phyloP scores from a whole-genome alignment of 352 stramenopile genomes.

The Aphanomyces stellatus region DNA sequence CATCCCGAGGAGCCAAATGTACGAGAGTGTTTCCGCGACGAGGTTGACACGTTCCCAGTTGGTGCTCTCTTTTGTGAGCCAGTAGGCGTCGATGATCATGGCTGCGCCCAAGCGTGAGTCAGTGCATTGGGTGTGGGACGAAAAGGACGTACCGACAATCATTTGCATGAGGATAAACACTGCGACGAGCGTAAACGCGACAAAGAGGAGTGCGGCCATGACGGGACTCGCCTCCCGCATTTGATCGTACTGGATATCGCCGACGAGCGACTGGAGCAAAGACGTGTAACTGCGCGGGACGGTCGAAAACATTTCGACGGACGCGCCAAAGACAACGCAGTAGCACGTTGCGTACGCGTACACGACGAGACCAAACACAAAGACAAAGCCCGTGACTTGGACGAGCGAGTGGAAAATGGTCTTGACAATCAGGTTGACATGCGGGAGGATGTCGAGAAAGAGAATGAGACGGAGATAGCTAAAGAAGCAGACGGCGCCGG shows the following conservation, averaged over 20 bases:
- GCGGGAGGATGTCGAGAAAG: slow-evolving; percentile 30
- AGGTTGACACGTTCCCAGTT: slow-evolving; percentile 6
- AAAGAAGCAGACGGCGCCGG: slow-evolving; percentile 33
- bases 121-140: background rate
- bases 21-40: background rate
- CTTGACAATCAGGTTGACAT: slow-evolving; percentile 36
- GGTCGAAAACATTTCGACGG: slow-evolving; percentile 30
- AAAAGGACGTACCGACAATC: slow-evolving; percentile 19
- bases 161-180: slow-evolving; percentile 38
- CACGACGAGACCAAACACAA: slow-evolving; percentile 29
- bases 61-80: background rate
- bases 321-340: slow-evolving; percentile 30
- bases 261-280: slow-evolving; percentile 33
- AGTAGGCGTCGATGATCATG: slow-evolving; percentile 15
- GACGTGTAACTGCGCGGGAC: slow-evolving; percentile 28
- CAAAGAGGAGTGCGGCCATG: slow-evolving; percentile 27
- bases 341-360: slow-evolving; percentile 41
- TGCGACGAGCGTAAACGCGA: slow-evolving; percentile 36
- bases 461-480: slow-evolving; percentile 38
- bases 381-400: slow-evolving; percentile 29
- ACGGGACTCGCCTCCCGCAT: background rate
- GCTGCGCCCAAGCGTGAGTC: background rate
- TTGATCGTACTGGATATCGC: slow-evolving; percentile 23
- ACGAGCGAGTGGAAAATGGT: slow-evolving; percentile 26
- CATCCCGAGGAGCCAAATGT: background rate